A percentile compares a stretch with the other conserved stretches of the same genome.
phyloP scores from a whole-genome alignment of 2,329 filamentous ascomycete genomes.

The Alternaria brassicae region DNA sequence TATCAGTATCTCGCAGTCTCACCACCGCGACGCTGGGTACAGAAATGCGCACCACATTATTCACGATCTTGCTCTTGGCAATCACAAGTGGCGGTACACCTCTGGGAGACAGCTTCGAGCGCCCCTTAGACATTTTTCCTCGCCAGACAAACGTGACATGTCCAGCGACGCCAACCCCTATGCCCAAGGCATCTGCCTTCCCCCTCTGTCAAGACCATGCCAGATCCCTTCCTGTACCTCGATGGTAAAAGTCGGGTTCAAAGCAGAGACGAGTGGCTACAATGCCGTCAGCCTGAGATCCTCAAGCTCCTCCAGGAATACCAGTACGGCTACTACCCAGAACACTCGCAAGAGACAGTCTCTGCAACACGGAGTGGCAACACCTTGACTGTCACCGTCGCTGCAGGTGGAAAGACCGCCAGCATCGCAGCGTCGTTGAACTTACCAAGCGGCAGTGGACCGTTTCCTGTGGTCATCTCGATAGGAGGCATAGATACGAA shows the following conservation, averaged over 20 bases:
- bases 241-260: slow-evolving; percentile 54
- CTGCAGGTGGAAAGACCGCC: slow-evolving; percentile 55
- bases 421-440: slow-evolving; percentile 55
- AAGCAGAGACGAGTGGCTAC: slow-evolving; percentile 58
- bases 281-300: slow-evolving; percentile 60
- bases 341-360: slow-evolving; percentile 57
- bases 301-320: slow-evolving; percentile 60
- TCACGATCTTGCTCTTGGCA: slow-evolving; percentile 12
- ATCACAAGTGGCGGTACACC: slow-evolving; percentile 19
- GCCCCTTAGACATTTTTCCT: slow-evolving; percentile 21
- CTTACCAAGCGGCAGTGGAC: slow-evolving; percentile 53
- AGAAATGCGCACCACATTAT: slow-evolving; percentile 20
- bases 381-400: slow-evolving; percentile 54
- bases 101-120: slow-evolving; percentile 3
- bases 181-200: slow-evolving; percentile 34
- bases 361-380: slow-evolving; percentile 57
- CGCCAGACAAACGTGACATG: slow-evolving; percentile 35
- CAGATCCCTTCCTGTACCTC: slow-evolving; percentile 57
- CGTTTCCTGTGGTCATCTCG: slow-evolving; percentile 56
- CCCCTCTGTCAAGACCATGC: slow-evolving; percentile 44
- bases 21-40: too few relatives aligned
- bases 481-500: slow-evolving; percentile 60
- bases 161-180: slow-evolving; percentile 34
- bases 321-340: slow-evolving; percentile 61
- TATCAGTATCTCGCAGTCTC: background rate